Conservation (phyloP, 2,329 filamentous ascomycete genomes). For the Penicillium sp. region DNA sequence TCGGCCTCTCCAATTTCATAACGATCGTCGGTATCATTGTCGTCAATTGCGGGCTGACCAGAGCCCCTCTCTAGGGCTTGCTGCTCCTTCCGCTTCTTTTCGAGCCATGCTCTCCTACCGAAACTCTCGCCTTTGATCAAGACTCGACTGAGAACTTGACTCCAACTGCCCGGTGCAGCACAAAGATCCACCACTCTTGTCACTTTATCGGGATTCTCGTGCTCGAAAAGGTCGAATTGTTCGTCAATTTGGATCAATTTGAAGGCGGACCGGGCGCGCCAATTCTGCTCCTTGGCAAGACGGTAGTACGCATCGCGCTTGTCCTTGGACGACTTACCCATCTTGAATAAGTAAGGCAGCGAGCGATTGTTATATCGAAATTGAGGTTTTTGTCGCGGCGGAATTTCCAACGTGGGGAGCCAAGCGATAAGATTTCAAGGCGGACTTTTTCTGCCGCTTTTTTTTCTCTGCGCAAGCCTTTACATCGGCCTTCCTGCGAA, state of each 20-base stretch:
- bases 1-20: slow-evolving; percentile 25
- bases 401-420: slow-evolving; percentile 29
- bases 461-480: slow-evolving; percentile 28
- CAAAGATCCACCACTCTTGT: slow-evolving; percentile 94
- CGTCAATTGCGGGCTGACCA: slow-evolving; percentile 5
- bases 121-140: slow-evolving; percentile 93
- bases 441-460: slow-evolving; percentile 36
- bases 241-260: slow-evolving; percentile 94
- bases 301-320: slow-evolving; percentile 98
- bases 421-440: slow-evolving; percentile 37
- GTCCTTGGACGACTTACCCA: slow-evolving; percentile 98
- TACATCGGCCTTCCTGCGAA: slow-evolving; percentile 2
- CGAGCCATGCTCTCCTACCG: slow-evolving; percentile 81
- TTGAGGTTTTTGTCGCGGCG: slow-evolving; percentile 10
- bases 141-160: slow-evolving; percentile 89
- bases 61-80: slow-evolving; percentile 25
- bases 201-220: slow-evolving; percentile 63
- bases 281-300: slow-evolving; percentile 97
- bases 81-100: slow-evolving; percentile 68
- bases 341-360: slow-evolving; percentile 36
- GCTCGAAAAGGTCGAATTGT: slow-evolving; percentile 91
- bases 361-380: background rate
- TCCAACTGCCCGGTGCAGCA: slow-evolving; percentile 95
- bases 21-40: slow-evolving; percentile 29
- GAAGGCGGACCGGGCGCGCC: slow-evolving; percentile 94